These are phyloP conservation scores for Calonectria henricotiae DNA, from an alignment of 2,329 filamentous ascomycete genomes.

Conservation along the genomic window DNA sequence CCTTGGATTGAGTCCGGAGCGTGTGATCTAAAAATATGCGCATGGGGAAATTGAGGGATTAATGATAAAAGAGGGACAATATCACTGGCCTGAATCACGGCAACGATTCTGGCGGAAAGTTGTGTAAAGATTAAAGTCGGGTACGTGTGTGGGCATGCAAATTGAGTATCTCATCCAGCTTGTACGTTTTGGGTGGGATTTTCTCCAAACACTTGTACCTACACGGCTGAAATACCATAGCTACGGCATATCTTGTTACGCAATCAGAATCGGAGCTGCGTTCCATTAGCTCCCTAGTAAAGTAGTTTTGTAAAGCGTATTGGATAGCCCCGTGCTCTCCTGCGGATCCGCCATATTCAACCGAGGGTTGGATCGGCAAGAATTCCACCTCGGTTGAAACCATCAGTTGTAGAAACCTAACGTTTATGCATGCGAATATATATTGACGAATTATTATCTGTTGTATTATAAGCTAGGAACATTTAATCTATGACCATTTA, in stretches of 20 bases:
- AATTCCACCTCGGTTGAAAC: conserved; percentile 21
- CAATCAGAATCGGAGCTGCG: too few species aligned
- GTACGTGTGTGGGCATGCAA: background rate
- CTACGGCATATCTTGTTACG: conserved; percentile 12
- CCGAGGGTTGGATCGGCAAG: conserved; percentile 3
- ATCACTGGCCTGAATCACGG: too few species aligned
- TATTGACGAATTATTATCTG: background rate
- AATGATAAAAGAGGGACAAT: background rate
- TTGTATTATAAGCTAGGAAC: fast-evolving
- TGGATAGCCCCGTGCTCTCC: background rate
- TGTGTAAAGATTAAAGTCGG: background rate
- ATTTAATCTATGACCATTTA: too few species aligned
- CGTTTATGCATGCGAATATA: too few species aligned
- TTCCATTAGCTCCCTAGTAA: background rate
- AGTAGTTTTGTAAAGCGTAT: background rate
- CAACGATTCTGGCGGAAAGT: background rate
- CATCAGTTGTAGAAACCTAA: background rate
- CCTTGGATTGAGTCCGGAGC: conserved; percentile 13
- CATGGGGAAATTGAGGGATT: background rate
- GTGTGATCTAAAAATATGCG: conserved; percentile 7
- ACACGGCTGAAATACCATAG: conserved; percentile 5
- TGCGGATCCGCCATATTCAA: background rate
- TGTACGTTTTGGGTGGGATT: background rate
- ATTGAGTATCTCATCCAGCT: background rate
- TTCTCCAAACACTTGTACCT: background rate